Evolutionary conservation across 257 asterid species (phyloP).

Genomic region (Fraxinus cuspidata): DNA sequence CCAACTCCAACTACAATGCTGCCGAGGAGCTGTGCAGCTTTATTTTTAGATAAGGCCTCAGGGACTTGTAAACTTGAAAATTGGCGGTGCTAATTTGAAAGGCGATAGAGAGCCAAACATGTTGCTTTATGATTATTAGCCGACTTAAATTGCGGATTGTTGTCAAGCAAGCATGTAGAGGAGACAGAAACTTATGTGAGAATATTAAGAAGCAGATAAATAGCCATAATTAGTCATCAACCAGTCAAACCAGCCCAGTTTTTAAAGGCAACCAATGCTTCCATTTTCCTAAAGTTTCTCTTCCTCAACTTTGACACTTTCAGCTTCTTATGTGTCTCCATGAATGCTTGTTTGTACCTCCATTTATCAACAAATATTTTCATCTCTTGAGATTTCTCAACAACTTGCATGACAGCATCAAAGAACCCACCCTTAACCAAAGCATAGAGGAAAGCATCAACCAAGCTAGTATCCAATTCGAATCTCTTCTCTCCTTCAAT

Average conservation of each 20-base stretch:
- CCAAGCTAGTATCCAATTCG: constrained; percentile 55
- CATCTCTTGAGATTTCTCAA: constrained; percentile 72
- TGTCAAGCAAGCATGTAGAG: neutral
- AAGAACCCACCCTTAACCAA: constrained; percentile 95
- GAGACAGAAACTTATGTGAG: constrained; percentile 16
- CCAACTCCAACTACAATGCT: neutral
- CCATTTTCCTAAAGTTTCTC: constrained; percentile 70
- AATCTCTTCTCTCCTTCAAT: constrained; percentile 53
- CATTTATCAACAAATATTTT: constrained; percentile 86
- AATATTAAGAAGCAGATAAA: constrained; percentile 1
- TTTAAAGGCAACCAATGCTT: constrained; percentile 82
- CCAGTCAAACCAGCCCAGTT: constrained; percentile 92
- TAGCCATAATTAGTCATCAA: constrained; percentile 32
- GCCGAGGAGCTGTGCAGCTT: neutral
- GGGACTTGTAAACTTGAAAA: neutral
- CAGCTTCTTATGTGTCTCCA: constrained; percentile 96
- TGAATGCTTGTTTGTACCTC: constrained; percentile 97
- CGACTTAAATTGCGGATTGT: neutral
- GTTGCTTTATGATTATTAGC: neutral
- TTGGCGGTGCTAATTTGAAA: neutral
- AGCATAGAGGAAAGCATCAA: constrained; percentile 80
- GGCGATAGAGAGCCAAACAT: neutral
- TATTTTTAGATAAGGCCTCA: neutral
- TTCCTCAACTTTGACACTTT: constrained; percentile 67
- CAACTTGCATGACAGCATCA: constrained; percentile 96